Conservation (phyloP, 371 early-diverging fungal genomes). For the Mucor mucedo region DNA sequence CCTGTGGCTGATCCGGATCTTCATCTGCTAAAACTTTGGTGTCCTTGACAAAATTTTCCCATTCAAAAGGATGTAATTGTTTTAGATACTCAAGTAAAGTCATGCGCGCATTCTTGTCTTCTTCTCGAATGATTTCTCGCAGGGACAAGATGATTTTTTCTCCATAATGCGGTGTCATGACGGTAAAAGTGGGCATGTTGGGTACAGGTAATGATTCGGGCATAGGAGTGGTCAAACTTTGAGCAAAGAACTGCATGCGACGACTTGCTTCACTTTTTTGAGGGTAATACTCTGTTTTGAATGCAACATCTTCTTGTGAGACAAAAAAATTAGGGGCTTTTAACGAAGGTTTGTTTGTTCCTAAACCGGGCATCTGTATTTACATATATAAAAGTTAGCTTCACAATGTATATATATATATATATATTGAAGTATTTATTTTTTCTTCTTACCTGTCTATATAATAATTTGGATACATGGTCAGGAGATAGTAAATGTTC, state of each 20-base stretch:
- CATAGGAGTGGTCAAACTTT: slow-evolving; percentile 83
- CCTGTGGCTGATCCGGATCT: slow-evolving; percentile 4
- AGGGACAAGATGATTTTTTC: slow-evolving; percentile 87
- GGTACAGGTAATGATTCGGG: slow-evolving; percentile 85
- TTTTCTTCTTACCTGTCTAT: slow-evolving; percentile 65
- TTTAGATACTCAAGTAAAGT: slow-evolving; percentile 87
- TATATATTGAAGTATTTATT: not conserved
- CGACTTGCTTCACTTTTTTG: slow-evolving; percentile 82
- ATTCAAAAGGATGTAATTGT: slow-evolving; percentile 81
- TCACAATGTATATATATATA: not conserved
- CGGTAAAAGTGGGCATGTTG: slow-evolving; percentile 88
- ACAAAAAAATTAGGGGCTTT: slow-evolving; percentile 84
- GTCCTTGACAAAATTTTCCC: slow-evolving; percentile 91
- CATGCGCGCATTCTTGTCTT: slow-evolving; percentile 79
- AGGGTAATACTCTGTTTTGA: slow-evolving; percentile 79
- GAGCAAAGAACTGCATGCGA: slow-evolving; percentile 88
- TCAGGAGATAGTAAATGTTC: slow-evolving; percentile 82
- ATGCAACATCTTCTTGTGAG: slow-evolving; percentile 78
- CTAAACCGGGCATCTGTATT: slow-evolving; percentile 42
- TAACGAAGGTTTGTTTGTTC: slow-evolving; percentile 65
- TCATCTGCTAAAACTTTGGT: slow-evolving; percentile 82
- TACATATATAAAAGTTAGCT: no score
- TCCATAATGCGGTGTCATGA: slow-evolving; percentile 85
- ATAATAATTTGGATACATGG: slow-evolving; percentile 75
- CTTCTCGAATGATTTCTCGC: slow-evolving; percentile 83